phyloP scores from a whole-genome alignment of 352 stramenopile species.

The Pythium phragmiticola region DNA sequence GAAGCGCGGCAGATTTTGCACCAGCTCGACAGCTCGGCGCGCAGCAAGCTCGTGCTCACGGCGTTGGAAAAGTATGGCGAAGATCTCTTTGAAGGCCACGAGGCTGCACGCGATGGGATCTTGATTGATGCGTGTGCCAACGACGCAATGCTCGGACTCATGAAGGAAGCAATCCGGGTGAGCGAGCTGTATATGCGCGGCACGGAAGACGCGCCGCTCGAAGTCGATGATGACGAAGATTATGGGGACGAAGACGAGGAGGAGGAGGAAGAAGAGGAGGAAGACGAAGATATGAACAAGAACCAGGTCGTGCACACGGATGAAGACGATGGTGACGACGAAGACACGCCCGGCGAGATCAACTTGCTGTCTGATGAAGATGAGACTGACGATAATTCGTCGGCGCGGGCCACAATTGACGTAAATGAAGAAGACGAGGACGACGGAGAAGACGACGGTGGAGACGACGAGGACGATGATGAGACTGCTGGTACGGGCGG shows the following conservation, averaged over 20 bases:
- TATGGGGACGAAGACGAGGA: constrained; percentile 39
- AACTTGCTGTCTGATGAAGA: constrained; percentile 25
- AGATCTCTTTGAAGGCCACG: constrained; percentile 62
- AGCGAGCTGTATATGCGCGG: constrained; percentile 46
- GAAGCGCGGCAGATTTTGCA: constrained; percentile 49
- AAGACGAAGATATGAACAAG: constrained; percentile 24
- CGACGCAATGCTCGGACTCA: constrained; percentile 49
- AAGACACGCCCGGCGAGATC: constrained; percentile 30
- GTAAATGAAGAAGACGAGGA: constrained; percentile 24
- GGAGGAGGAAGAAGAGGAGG: constrained; percentile 5
- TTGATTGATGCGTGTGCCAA: constrained; percentile 61
- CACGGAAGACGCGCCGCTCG: constrained; percentile 48
- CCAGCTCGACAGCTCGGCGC: constrained; percentile 51
- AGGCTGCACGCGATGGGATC: constrained; percentile 56
- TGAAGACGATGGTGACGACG: constrained; percentile 28
- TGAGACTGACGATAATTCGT: constrained; percentile 29
- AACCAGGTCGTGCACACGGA: constrained; percentile 12
- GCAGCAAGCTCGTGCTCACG: constrained; percentile 56
- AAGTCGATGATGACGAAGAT: constrained; percentile 58
- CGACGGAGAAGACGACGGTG: constrained; percentile 23
- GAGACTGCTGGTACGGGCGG: constrained; percentile 32
- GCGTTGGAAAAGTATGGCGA: constrained; percentile 70
- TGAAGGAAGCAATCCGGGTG: constrained; percentile 57
- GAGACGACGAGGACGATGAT: constrained; percentile 19
- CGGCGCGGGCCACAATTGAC: not conserved